A percentile compares a stretch with the other conserved stretches of the same genome.
phyloP scores from a whole-genome alignment of 2,329 filamentous ascomycete species.

The Nothophoma quercina region DNA sequence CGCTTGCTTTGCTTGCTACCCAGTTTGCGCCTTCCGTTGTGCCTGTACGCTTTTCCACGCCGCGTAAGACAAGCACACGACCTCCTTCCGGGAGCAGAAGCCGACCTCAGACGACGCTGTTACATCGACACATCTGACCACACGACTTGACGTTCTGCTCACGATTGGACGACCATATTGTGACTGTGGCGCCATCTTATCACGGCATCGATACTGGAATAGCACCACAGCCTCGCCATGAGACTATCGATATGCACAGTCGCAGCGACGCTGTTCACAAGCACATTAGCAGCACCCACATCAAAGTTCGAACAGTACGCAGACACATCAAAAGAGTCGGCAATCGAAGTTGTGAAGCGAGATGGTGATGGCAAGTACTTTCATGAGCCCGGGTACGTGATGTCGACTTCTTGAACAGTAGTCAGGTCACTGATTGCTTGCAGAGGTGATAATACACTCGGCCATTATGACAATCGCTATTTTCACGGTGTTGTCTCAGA shows the following conservation, averaged over 20 bases:
- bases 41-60: slow-evolving; percentile 8
- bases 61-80: slow-evolving; percentile 12
- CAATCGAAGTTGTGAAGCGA: slow-evolving; percentile 6
- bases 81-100: slow-evolving; percentile 6
- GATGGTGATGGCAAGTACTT: slow-evolving; percentile 47
- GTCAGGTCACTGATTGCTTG: slow-evolving; percentile 17
- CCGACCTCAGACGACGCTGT: neutral
- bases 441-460: slow-evolving; percentile 61
- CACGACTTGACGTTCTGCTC: neutral
- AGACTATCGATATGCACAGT: slow-evolving; percentile 34
- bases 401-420: neutral
- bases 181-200: slow-evolving; percentile 4
- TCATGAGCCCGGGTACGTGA: slow-evolving; percentile 48
- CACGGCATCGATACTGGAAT: slow-evolving; percentile 9
- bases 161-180: neutral
- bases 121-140: neutral
- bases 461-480: slow-evolving; percentile 78
- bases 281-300: slow-evolving; percentile 32
- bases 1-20: neutral
- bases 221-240: slow-evolving; percentile 26
- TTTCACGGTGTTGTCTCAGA: slow-evolving; percentile 71
- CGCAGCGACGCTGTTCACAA: slow-evolving; percentile 28
- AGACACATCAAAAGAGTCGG: neutral
- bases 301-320: slow-evolving; percentile 1
- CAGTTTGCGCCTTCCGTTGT: slow-evolving; percentile 8